Percentiles rank a stretch among this genome's conserved stretches.
Conservation (phyloP, 1,284 basidiomycete species). For the Marasmius oreades region DNA sequence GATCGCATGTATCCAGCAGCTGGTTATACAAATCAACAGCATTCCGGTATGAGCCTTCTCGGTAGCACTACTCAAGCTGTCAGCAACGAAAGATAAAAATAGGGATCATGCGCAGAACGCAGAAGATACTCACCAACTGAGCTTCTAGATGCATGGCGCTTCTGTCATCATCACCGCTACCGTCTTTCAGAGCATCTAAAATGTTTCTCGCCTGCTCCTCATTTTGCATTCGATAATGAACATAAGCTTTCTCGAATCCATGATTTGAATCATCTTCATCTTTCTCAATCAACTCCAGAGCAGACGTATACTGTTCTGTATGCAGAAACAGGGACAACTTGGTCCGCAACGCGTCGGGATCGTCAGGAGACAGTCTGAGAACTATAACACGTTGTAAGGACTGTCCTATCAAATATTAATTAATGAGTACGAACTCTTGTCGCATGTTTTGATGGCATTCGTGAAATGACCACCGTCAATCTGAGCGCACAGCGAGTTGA, state of each 20-base stretch:
- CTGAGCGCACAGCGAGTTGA: constrained; percentile 77
- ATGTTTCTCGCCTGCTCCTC: constrained; percentile 62
- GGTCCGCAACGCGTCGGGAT: constrained; percentile 71
- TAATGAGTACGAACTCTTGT: constrained; percentile 63
- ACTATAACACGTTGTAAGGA: constrained; percentile 40
- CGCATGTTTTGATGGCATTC: constrained; percentile 85
- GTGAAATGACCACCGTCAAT: constrained; percentile 79
- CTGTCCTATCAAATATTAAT: too few species aligned
- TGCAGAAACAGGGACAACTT: constrained; percentile 83
- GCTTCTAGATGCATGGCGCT: constrained; percentile 80
- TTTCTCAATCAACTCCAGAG: constrained; percentile 48
- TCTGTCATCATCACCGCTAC: constrained; percentile 46
- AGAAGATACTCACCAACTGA: constrained; percentile 60
- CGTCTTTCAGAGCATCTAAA: constrained; percentile 46
- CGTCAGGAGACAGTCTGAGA: constrained; percentile 61
- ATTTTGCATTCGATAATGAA: constrained; percentile 74
- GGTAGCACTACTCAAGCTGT: constrained; percentile 55
- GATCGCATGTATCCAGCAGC: constrained; percentile 70
- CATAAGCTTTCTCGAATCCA: constrained; percentile 76
- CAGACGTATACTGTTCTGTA: constrained; percentile 70
- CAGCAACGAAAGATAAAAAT: background rate
- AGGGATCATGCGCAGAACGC: too few species aligned
- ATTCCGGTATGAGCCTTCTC: constrained; percentile 68
- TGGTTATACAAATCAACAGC: constrained; percentile 77
- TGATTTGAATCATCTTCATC: constrained; percentile 26